phyloP scores from a whole-genome alignment of 2,329 filamentous ascomycete species.

The Emergomyces pasteurianus region DNA sequence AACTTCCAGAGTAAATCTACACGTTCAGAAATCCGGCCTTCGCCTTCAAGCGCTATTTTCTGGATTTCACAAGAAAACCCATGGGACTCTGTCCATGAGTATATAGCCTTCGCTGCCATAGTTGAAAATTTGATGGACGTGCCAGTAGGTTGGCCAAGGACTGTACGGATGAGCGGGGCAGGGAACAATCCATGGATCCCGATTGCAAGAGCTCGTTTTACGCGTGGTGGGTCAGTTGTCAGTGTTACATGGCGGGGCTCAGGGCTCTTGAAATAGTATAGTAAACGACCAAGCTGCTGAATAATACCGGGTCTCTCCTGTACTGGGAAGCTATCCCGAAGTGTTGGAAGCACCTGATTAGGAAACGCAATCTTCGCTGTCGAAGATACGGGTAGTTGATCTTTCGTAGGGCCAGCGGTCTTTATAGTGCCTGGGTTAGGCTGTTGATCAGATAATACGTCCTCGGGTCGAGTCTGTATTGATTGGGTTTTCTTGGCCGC shows the following conservation, averaged over 20 bases:
- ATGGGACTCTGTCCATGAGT: slow-evolving; percentile 64
- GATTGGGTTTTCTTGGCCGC: slow-evolving; percentile 14
- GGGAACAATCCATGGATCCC: slow-evolving; percentile 93
- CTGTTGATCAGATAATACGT: slow-evolving; percentile 6
- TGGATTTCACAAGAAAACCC: slow-evolving; percentile 73
- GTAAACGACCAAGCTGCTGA: slow-evolving; percentile 38
- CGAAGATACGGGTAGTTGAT: neutral
- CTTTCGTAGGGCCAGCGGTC: slow-evolving; percentile 10
- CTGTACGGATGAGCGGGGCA: slow-evolving; percentile 70
- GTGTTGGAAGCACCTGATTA: slow-evolving; percentile 38
- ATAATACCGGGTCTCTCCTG: slow-evolving; percentile 50
- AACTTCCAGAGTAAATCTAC: slow-evolving; percentile 92
- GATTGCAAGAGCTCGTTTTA: slow-evolving; percentile 81
- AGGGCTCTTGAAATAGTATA: slow-evolving; percentile 43
- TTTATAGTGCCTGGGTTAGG: slow-evolving; percentile 19
- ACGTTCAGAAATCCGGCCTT: slow-evolving; percentile 80
- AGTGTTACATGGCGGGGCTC: slow-evolving; percentile 60
- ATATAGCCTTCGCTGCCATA: slow-evolving; percentile 71
- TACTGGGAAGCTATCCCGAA: slow-evolving; percentile 35
- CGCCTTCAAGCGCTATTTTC: slow-evolving; percentile 87
- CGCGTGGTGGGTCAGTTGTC: slow-evolving; percentile 53
- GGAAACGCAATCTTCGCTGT: slow-evolving; percentile 19
- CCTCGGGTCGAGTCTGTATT: slow-evolving; percentile 17
- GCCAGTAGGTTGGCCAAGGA: slow-evolving; percentile 88
- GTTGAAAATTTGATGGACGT: slow-evolving; percentile 90